Evolutionary conservation across 1,284 basidiomycete genomes (phyloP).

Genomic region (Singerocomus inundabilis): DNA sequence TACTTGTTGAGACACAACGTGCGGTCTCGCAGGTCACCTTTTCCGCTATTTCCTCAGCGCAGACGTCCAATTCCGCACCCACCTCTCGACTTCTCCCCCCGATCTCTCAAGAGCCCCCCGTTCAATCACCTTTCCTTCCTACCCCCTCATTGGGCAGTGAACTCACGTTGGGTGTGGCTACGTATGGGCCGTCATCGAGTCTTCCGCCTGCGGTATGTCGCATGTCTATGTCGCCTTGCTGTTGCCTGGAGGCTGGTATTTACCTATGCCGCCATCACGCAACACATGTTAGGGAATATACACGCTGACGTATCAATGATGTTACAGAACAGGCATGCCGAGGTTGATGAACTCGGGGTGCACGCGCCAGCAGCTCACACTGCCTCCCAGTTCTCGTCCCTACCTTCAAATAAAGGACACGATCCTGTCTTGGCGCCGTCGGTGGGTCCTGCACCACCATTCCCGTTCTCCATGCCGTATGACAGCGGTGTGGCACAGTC

Average conservation of each 20-base stretch:
- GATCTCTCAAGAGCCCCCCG: conserved; percentile 8
- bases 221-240: conserved; percentile 13
- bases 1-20: conserved; percentile 64
- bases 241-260: conserved; percentile 21
- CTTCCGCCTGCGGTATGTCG: conserved; percentile 23
- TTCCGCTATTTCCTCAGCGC: conserved; percentile 39
- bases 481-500: conserved; percentile 8
- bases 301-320: conserved; percentile 13
- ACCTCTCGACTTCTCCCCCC: conserved; percentile 3
- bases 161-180: conserved; percentile 24
- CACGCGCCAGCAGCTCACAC: conserved; percentile 6
- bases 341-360: conserved; percentile 30
- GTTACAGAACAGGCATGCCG: conserved; percentile 22
- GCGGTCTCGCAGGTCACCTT: conserved; percentile 58
- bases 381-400: conserved; percentile 23
- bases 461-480: conserved; percentile 10
- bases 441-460: conserved; percentile 4
- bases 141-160: conserved; percentile 32
- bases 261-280: conserved; percentile 9
- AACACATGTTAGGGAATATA: conserved; percentile 11
- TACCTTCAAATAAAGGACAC: conserved; percentile 19
- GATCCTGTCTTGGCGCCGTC: conserved; percentile 2
- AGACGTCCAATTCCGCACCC: conserved; percentile 10
- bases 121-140: conserved; percentile 22
- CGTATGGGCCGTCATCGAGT: conserved; percentile 11